These are phyloP conservation scores for Rhynchospora pubera DNA, from an alignment of 176 grass and related monocot genomes.

Conservation along the genomic window DNA sequence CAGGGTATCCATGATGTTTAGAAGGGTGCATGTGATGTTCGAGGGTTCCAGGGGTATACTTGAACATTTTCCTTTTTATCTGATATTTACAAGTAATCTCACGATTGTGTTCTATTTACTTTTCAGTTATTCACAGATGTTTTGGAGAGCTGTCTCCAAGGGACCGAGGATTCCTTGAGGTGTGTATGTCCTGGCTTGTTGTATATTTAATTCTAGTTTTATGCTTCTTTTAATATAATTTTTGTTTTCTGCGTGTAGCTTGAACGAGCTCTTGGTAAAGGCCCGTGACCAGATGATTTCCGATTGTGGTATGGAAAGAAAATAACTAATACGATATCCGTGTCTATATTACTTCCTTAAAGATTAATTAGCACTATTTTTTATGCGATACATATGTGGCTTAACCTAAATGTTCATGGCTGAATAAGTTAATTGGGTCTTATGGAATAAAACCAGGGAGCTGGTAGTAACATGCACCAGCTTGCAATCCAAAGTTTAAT, in stretches of 20 bases:
- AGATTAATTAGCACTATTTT: background rate
- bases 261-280: slow-evolving; percentile 74
- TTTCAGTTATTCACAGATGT: slow-evolving; percentile 74
- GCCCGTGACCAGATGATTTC: slow-evolving; percentile 59
- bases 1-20: background rate
- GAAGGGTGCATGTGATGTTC: background rate
- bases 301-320: slow-evolving; percentile 69
- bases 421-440: background rate
- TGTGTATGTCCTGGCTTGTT: slow-evolving; percentile 27
- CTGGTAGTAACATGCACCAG: background rate
- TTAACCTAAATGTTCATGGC: background rate
- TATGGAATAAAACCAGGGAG: background rate
- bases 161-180: slow-evolving; percentile 64
- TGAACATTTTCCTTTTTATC: background rate
- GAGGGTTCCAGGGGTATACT: background rate
- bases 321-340: background rate
- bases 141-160: slow-evolving; percentile 76
- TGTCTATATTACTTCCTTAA: background rate
- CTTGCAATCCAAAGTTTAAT: background rate
- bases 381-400: background rate
- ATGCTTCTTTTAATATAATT: slow-evolving; percentile 26
- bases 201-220: slow-evolving; percentile 6
- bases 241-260: slow-evolving; percentile 50
- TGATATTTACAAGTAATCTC: no score
- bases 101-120: slow-evolving; percentile 20